Conservation (phyloP, 768 basidiomycete genomes). For the Kwoniella europaea region DNA sequence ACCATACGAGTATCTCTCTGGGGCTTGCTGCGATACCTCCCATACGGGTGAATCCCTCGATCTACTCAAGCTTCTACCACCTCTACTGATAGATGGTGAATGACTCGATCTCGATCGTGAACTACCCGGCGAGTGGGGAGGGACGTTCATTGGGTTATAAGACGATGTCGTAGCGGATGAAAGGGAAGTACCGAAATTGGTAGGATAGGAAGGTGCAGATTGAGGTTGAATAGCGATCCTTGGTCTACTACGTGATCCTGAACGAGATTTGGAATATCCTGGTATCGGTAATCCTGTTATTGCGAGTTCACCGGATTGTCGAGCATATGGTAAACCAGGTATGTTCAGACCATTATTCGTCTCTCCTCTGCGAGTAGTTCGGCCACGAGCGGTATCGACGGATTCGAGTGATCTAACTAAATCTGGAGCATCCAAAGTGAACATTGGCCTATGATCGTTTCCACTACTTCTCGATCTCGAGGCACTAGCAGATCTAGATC, state of each 20-base stretch:
- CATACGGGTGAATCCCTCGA: constrained; percentile 23
- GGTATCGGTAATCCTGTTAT: constrained; percentile 22
- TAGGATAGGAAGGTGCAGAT: constrained; percentile 14
- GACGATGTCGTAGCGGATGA: background rate
- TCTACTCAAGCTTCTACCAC: constrained; percentile 18
- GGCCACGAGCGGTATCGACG: constrained; percentile 9
- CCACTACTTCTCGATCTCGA: constrained; percentile 28
- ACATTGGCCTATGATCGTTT: constrained; percentile 22
- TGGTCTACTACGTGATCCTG: constrained; percentile 15
- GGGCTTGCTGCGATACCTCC: constrained; percentile 1
- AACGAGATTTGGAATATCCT: constrained; percentile 15
- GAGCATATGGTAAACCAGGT: constrained; percentile 17
- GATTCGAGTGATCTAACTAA: constrained; percentile 16
- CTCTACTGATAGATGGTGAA: constrained; percentile 18
- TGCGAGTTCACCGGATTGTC: constrained; percentile 13
- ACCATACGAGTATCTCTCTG: constrained; percentile 30
- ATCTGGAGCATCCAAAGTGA: constrained; percentile 28
- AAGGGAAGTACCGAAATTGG: constrained; percentile 1
- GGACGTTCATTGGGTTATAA: background rate
- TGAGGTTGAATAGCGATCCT: constrained; percentile 9
- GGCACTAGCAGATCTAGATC: constrained; percentile 32
- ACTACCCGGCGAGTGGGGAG: constrained; percentile 1
- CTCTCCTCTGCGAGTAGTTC: constrained; percentile 12
- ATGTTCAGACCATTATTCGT: background rate
- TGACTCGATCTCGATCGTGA: constrained; percentile 23